Conservation (phyloP, 139 green algal genomes). For the Eudorina sp. region DNA sequence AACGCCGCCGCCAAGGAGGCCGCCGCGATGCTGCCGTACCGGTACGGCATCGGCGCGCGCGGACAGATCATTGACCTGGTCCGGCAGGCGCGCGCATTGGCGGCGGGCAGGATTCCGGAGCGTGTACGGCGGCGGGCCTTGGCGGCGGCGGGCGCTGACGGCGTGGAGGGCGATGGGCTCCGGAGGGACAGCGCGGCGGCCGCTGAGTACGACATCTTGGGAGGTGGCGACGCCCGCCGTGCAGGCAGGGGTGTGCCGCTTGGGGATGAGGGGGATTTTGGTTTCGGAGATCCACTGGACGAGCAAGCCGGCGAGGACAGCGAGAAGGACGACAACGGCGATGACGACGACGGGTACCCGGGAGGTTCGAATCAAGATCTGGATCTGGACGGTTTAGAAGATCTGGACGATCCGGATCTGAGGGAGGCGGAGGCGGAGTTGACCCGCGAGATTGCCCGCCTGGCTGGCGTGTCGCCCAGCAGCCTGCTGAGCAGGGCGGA, state of each 20-base stretch:
- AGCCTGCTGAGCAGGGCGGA: too few relatives aligned
- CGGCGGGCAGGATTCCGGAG: background rate
- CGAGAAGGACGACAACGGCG: background rate
- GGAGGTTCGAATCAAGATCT: background rate
- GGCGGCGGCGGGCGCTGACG: background rate
- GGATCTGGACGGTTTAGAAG: background rate
- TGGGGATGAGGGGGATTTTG: background rate
- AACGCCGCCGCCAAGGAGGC: background rate
- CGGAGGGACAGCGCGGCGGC: too few relatives aligned
- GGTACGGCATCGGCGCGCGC: background rate
- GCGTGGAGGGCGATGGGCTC: background rate
- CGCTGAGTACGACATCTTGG: background rate
- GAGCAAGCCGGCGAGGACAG: background rate
- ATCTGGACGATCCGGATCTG: background rate
- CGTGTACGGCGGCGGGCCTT: background rate
- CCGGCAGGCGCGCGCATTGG: background rate
- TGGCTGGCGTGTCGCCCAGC: background rate
- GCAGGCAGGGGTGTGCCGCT: too few relatives aligned
- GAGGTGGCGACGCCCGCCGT: too few relatives aligned
- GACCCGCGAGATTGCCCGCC: background rate
- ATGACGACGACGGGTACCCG: background rate
- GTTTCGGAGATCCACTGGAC: too few relatives aligned
- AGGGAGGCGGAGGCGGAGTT: background rate
- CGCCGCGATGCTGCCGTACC: background rate
- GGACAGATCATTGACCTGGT: conserved; percentile 22